Evolutionary conservation across 108 stramenopile genomes (phyloP), one percentile per base, ranked within the genome.

Genomic region (Nitzschia palea): DNA sequence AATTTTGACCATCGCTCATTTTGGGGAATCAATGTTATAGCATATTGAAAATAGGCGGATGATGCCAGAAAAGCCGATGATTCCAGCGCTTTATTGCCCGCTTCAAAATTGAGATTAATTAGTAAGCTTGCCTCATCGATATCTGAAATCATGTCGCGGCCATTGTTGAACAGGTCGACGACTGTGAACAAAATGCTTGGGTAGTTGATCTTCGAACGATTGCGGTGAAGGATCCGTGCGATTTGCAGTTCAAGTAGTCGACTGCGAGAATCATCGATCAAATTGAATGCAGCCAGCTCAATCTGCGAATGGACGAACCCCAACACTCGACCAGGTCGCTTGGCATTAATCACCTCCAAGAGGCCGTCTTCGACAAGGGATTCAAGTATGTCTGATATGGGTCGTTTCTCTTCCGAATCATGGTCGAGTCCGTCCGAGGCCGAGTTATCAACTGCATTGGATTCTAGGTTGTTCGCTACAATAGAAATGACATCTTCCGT

Each of bases 301-400:
- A 70, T 62, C 28, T 70, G 69, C 10, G 35, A 56, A 36, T 70
- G 69, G 48, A 28, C 69, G 29, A 70, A 70, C 2, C 30, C 9
- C 32, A 62, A 56, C 28, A n/a, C 5, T 10, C 22, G 17, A 30
- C 27, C 6, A 42, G 22, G 22, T 1, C 18, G 33, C 47, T 31
- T 27, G n/a, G 17, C 22, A 6, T 15, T 5, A 22, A 51, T 6
- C 50, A 20, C 10, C 22, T 51, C 50, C 50, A 51, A 51, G 22
- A 51, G 22, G 18, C 50, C 50, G 10, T n/a, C 22, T n/a, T 51
- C 18, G 50, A 51, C 50, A n/a, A 51, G 22, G 18, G 10, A n/a
- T 51, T 23, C 50, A 6, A 51, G 22, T 51, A 20, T 51, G 10
- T 40, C 37, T 8, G 37, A 10, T 8, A 8, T 10, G 8, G 37